Evolutionary conservation across 345 rosid genomes (phyloP).

Genomic region (Punica granatum): DNA sequence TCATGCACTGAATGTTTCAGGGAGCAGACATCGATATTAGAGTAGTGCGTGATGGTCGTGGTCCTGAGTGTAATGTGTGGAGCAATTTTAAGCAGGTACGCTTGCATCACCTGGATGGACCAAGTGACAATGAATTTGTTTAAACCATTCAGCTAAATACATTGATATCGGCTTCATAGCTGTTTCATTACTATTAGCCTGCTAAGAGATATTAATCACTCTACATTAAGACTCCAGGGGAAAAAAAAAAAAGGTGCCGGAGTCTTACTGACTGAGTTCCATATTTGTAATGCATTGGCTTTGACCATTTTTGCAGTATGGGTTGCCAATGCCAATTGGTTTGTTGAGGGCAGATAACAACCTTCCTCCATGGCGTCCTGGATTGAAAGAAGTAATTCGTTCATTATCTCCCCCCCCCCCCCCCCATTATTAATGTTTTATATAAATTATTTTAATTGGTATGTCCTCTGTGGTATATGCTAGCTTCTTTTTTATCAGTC

Average conservation of each 20-base stretch:
- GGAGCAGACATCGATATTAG: constrained; percentile 97
- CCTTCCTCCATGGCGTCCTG: constrained; percentile 93
- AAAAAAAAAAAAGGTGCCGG: too few species aligned
- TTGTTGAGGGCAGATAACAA: constrained; percentile 88
- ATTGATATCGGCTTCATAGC: not conserved
- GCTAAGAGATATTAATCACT: too few species aligned
- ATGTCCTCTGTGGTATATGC: not conserved
- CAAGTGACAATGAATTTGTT: not conserved
- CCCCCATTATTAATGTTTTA: too few species aligned
- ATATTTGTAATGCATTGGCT: not conserved
- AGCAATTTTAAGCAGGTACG: constrained; percentile 96
- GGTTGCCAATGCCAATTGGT: constrained; percentile 68
- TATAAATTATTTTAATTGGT: not conserved
- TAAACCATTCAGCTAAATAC: not conserved
- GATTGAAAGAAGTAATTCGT: constrained; percentile 64
- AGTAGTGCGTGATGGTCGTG: constrained; percentile 96
- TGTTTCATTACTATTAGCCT: not conserved
- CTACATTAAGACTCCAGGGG: too few species aligned
- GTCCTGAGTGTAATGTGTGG: constrained; percentile 95
- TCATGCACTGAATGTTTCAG: constrained; percentile 26
- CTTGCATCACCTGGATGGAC: not conserved
- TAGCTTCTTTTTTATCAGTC: not conserved
- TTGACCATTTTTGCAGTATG: constrained; percentile 53
- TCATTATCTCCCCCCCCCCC: not conserved
- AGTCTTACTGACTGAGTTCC: not conserved